Base-by-base conservation (phyloP, 441 rosid genomes). In the Erodium trifolium region DNA sequence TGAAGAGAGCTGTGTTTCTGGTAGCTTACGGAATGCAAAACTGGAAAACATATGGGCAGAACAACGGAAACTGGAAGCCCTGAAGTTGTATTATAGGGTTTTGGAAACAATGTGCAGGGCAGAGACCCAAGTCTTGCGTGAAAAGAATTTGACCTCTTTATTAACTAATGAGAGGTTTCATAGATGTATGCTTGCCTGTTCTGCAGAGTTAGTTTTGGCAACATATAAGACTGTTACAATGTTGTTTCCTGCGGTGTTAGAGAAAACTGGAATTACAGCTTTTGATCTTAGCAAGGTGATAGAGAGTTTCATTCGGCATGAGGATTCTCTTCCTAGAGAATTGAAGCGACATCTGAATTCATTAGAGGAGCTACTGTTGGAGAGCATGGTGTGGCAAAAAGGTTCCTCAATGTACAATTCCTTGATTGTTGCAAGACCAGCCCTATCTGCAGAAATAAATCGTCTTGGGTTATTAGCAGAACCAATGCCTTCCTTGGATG, bases 341-440 rank as follows among this genome's bases (percentile, higher is more conserved):
- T 73, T 94, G 77, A 87, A 94, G 80, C 87, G 99, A 74, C 99
- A 92, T 84, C 82, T 94, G 74, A 94, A 94, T 80, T 92, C 98
- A 27, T 72, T 94, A 78, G 99, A 92, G 83, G 98, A 94, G 86
- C 81, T 89, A 63, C 96, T 94, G 68, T 74, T 92, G 78, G 99
- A 94, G 86, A 90, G 94, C 80, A 88, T 94, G 99, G 99, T 92
- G 18, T 94, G 98, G 99, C 97, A 90, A 77, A 94, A 87, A 77
- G 97, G 98, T 60, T 94, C 97, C 60, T 92, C 98, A 57, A 85
- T 92, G 97, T 94, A 88, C 88, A 94, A 92, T 75, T 92, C 97
- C 45, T 79, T 94, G 87, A 80, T 83, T 35, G 92, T 90, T 73
- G 99, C 99, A 67, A 87, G 84, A 72, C 91, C 97, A 63, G 68